A percentile compares a stretch with the other conserved stretches of the same genome.
Evolutionary conservation across 2,329 filamentous ascomycete species (phyloP).

Genomic region (Colletotrichum neosansevieriae): DNA sequence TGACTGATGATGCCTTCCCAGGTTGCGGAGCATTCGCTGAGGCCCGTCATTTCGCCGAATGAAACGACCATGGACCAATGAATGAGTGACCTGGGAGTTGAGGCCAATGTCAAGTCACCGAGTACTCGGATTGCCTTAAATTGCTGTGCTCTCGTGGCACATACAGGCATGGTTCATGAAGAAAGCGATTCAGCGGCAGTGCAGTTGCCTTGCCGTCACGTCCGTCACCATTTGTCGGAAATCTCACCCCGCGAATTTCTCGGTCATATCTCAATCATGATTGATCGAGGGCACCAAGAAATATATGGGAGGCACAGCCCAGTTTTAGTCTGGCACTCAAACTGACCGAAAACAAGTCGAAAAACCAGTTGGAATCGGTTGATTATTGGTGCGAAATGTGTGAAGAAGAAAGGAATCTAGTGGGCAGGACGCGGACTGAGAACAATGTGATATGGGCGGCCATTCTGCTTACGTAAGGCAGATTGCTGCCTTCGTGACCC

Average conservation of each 20-base stretch:
- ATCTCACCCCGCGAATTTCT: slow-evolving; percentile 33
- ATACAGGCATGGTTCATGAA: neutral
- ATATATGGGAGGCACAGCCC: slow-evolving; percentile 45
- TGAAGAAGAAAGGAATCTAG: slow-evolving; percentile 44
- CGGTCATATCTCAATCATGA: slow-evolving; percentile 30
- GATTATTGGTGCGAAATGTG: slow-evolving; percentile 72
- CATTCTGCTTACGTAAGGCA: neutral
- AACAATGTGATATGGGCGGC: neutral
- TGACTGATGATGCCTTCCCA: too few relatives aligned
- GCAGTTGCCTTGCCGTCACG: neutral
- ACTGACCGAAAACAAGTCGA: slow-evolving; percentile 69
- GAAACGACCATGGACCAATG: neutral
- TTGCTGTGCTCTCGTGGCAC: neutral
- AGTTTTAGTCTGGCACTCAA: slow-evolving; percentile 67
- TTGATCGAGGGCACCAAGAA: slow-evolving; percentile 41
- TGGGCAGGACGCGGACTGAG: slow-evolving; percentile 4
- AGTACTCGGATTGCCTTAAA: neutral
- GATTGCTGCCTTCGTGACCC: slow-evolving; percentile 20
- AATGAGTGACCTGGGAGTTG: neutral
- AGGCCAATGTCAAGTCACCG: neutral
- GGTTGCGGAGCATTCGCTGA: neutral
- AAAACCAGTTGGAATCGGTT: slow-evolving; percentile 62
- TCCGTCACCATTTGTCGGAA: slow-evolving; percentile 24
- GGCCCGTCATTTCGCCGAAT: neutral
- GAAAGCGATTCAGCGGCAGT: neutral